Percentiles rank a stretch among this genome's conserved stretches.
phyloP scores from a whole-genome alignment of 495 filamentous ascomycete genomes.

The Astrocystis sublimbata region DNA sequence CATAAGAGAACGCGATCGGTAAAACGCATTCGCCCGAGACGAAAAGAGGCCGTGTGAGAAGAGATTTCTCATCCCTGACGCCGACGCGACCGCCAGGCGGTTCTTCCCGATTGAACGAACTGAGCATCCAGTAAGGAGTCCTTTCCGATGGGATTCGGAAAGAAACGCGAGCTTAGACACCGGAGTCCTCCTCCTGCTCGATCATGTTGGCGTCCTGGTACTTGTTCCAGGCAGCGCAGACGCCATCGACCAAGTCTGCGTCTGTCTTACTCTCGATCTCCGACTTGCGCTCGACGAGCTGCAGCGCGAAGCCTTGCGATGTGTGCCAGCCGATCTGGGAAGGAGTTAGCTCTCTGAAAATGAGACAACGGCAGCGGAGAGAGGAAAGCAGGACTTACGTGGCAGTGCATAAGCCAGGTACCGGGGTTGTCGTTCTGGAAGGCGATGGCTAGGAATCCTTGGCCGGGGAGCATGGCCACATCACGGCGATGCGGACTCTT shows the following conservation, averaged over 20 bases:
- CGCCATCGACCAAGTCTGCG: slow-evolving; percentile 33
- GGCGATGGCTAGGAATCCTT: slow-evolving; percentile 52
- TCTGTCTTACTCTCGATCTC: slow-evolving; percentile 43
- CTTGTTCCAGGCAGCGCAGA: slow-evolving; percentile 43
- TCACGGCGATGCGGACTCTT: slow-evolving; percentile 59
- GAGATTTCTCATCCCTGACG: background rate
- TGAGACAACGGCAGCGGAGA: background rate
- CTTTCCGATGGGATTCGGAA: no score
- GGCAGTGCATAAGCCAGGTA: slow-evolving; percentile 55
- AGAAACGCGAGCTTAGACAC: slow-evolving; percentile 32
- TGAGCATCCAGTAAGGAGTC: no score
- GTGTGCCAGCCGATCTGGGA: slow-evolving; percentile 55
- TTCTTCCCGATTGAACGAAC: no score
- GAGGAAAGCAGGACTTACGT: slow-evolving; percentile 22
- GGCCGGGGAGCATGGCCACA: slow-evolving; percentile 54
- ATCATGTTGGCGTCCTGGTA: slow-evolving; percentile 35
- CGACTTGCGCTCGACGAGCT: slow-evolving; percentile 47
- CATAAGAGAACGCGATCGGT: no score
- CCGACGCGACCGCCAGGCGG: background rate
- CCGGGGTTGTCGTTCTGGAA: slow-evolving; percentile 62
- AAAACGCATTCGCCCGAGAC: no score
- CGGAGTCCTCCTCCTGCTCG: slow-evolving; percentile 50
- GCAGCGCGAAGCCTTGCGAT: slow-evolving; percentile 48
- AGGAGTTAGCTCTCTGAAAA: slow-evolving; percentile 10
- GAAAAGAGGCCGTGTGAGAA: background rate